Evolutionary conservation across 2,329 filamentous ascomycete species (phyloP), one percentile per base, ranked within the genome.

Genomic region (Balansia obtecta): DNA sequence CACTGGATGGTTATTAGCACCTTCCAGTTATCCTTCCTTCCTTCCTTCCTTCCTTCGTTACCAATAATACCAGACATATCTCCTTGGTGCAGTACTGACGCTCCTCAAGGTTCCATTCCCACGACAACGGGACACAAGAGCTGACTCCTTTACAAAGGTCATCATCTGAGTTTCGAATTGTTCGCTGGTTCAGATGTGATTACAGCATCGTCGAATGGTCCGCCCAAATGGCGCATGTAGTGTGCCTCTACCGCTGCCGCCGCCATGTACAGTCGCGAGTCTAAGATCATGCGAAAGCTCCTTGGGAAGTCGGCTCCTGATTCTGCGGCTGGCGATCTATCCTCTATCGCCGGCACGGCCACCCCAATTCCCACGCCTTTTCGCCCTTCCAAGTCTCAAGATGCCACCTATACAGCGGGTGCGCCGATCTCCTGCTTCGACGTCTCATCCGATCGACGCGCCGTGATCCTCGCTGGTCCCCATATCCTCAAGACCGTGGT

Each of bases 401-500:
- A 81, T 55, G 75, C 73, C 39, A 63, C 72, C 11, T 77, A 79
- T 56, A 58, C 68, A 12, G 74, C 74, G 1, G 69, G 72, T 32
- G 71, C 68, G 1, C 77, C 80, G 5, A 74, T 83, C 33, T 63
- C 73, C 39, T 77, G 75, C 56, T 67, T 84, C 56, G 80, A 83
- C 60, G 71, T 72, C 34, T 78, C 79, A 1, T 70, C 75, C 50
- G 77, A 83, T 58, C 73, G 75, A 50, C 71, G 70, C 34, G 68
- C 71, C 43, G 78, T 75, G 34, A 72, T 83, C 2, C 66, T 84
- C 41, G 80, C 72, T 8, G 78, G 80, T 6, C 70, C 62, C 5
- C 77, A 83, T 55, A 69, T 83, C 22, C 75, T 84, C 52, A 82
- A 81, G 65, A 81, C 76, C 1, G 63, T 83, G 43, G 68, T 72